Base-by-base conservation (phyloP, 2,329 filamentous ascomycete genomes). In the Sclerotinia minor region DNA sequence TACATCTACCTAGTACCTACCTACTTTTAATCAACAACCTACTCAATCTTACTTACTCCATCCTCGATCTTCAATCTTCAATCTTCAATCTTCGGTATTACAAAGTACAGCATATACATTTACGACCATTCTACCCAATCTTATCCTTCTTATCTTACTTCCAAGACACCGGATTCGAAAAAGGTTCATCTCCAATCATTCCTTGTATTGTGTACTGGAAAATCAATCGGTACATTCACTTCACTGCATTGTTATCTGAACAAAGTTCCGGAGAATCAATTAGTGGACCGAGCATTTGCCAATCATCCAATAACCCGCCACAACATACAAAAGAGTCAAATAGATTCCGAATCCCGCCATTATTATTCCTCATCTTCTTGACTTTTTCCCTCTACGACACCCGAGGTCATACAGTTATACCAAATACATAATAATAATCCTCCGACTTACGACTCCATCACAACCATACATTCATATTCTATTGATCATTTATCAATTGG, bases 401-500 rank as follows among this genome's bases (percentile, higher is more conserved):
- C 54, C 54, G 64, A 50, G 52, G 53, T 65, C 44, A 57, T 59
- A 59, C 64, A 66, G 5, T 21, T 15, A 38, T 3, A 50, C 50
- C 41, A 50, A 52, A 44, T 41, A 53, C 59, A 64, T 64, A 53
- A 32, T 54, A 49, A 32, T 24, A 47, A 45, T 50, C 53, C 41
- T 32, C 53, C 53, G 45, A 58, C 53, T 19, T 19, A 54, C 35
- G 15, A 26, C 17, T 44, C 3, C 19, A 21, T 24, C 9, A 35
- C 9, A 35, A 15, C 24, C 38, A 29, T 35, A 7, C 9, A 54
- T 9, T 57, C 7, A 19, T 44, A 60, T 32, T 47, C 60, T 24
- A 44, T 68, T 50, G n/a, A 65, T 64, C 35, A 59, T 21, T 54
- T 19, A 47, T 47, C 50, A 67, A 11, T 65, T 44, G 60, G 32